These are phyloP conservation scores for Brasilioporus rufonigricans DNA, from an alignment of 768 basidiomycete species.

Conservation along the genomic window DNA sequence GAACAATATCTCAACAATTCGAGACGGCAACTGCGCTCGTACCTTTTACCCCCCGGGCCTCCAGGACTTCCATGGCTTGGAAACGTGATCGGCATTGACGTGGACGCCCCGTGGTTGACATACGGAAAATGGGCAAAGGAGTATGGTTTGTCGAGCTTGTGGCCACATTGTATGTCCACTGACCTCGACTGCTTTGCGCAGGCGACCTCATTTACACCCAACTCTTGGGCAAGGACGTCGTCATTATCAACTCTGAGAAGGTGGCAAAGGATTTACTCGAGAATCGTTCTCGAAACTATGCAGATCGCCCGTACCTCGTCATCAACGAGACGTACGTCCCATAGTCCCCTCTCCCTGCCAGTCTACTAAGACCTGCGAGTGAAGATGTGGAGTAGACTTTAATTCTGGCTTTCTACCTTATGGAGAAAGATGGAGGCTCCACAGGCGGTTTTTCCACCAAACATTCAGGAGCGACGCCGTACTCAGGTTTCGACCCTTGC, in stretches of 20 bases:
- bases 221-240: not conserved
- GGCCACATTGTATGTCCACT: not conserved
- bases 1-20: not conserved
- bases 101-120: too few relatives aligned
- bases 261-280: not conserved
- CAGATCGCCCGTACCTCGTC: not conserved
- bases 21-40: not conserved
- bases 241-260: not conserved
- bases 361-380: not conserved
- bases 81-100: too few relatives aligned
- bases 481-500: not conserved
- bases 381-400: not conserved
- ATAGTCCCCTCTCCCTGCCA: not conserved
- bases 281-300: not conserved
- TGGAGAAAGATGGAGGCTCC: not conserved
- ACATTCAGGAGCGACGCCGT: not conserved
- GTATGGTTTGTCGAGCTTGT: too few relatives aligned
- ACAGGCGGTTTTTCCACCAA: not conserved
- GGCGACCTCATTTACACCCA: not conserved
- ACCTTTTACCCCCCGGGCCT: not conserved
- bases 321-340: not conserved
- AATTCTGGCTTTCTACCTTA: not conserved
- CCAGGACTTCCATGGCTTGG: not conserved
- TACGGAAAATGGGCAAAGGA: too few relatives aligned
- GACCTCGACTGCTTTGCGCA: not conserved